These are phyloP conservation scores for Podaxis pistillaris DNA, from an alignment of 768 basidiomycete genomes.

Conservation along the genomic window DNA sequence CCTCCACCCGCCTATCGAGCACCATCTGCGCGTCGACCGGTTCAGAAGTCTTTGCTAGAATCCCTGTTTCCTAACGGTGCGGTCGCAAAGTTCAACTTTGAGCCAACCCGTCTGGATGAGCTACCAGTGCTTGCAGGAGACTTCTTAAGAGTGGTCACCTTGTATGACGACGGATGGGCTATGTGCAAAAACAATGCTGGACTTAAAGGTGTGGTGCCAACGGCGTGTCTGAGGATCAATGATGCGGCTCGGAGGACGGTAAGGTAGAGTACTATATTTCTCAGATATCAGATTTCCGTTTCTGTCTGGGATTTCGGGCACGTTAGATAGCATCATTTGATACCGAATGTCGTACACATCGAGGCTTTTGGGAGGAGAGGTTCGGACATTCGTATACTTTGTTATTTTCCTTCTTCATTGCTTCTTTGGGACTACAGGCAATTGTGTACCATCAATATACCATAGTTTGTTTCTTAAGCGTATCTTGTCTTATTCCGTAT, in stretches of 20 bases:
- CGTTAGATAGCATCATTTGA: not conserved
- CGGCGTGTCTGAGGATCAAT: slow-evolving; percentile 53
- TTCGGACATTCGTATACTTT: not conserved
- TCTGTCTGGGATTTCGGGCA: not conserved
- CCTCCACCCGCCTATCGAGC: not conserved
- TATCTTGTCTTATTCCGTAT: too few species aligned
- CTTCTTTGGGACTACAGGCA: not conserved
- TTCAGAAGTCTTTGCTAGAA: not conserved
- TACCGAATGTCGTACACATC: not conserved
- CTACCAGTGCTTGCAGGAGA: slow-evolving; percentile 62
- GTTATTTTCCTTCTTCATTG: not conserved
- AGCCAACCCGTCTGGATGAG: slow-evolving; percentile 71
- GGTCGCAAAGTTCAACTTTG: slow-evolving; percentile 54
- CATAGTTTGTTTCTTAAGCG: not conserved
- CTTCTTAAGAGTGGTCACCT: slow-evolving; percentile 48
- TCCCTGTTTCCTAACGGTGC: slow-evolving; percentile 23
- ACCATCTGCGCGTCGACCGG: not conserved
- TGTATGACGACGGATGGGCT: slow-evolving; percentile 80
- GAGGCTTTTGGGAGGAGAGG: not conserved
- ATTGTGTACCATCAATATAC: slow-evolving; percentile 7
- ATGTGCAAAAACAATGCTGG: slow-evolving; percentile 56
- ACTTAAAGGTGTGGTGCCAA: slow-evolving; percentile 73
- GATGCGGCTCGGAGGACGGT: not conserved
- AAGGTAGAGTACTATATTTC: too few species aligned
- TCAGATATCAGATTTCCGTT: too few species aligned